phyloP scores from a whole-genome alignment of 2,329 filamentous ascomycete species.

The Fusarium metavorans region DNA sequence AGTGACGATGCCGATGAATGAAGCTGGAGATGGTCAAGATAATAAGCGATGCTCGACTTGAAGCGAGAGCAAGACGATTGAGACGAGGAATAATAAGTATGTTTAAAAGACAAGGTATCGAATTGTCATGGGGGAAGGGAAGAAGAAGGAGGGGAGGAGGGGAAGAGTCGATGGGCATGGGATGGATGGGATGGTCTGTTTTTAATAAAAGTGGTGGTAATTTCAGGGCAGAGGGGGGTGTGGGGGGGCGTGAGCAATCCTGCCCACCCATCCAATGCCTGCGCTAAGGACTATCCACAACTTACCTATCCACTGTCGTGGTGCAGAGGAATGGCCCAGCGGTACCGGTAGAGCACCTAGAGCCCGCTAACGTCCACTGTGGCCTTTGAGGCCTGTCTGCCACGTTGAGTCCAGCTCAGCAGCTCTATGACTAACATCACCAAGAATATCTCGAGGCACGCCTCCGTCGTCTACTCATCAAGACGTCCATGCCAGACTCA shows the following conservation, averaged over 20 bases:
- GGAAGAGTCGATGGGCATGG: conserved; percentile 39
- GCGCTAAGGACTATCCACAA: background rate
- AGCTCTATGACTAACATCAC: background rate
- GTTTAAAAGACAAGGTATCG: conserved; percentile 36
- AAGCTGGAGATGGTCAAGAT: conserved; percentile 11
- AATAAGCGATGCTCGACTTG: conserved; percentile 25
- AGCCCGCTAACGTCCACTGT: conserved; percentile 11
- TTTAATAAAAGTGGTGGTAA: conserved; percentile 47
- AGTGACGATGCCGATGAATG: conserved; percentile 21
- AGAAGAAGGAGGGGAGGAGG: conserved; percentile 45
- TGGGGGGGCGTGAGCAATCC: conserved; percentile 26
- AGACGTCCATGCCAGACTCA: background rate
- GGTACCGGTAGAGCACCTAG: conserved; percentile 10
- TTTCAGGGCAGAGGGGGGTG: conserved; percentile 39
- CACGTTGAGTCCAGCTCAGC: background rate
- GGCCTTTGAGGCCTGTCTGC: background rate
- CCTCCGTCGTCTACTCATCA: background rate
- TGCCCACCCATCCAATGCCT: conserved; percentile 1
- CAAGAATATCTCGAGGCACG: background rate
- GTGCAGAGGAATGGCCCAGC: conserved; percentile 3
- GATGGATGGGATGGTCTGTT: conserved; percentile 47
- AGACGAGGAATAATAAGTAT: conserved; percentile 26
- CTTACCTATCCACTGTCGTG: background rate
- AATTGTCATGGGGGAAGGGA: conserved; percentile 38
- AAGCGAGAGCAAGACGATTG: conserved; percentile 22